Evolutionary conservation across 148 eudicot genomes (phyloP), one percentile per base, ranked within the genome.

Genomic region (Camellia lanceoleosa): DNA sequence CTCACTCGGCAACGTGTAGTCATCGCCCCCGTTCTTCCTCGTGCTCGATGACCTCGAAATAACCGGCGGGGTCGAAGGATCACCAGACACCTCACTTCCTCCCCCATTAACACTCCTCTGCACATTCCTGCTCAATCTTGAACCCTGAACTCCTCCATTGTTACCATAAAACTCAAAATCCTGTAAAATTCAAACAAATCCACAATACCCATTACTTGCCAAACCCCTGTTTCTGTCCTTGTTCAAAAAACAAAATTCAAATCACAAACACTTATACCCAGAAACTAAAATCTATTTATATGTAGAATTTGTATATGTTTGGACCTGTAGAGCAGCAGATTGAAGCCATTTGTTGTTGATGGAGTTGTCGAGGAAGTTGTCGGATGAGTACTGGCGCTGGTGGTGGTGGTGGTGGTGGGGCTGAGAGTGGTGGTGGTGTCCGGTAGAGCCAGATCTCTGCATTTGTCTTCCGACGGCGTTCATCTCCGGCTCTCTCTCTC

Each of bases 331-430:
- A 65, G 83, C 84, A 55, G 89, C 88, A 5, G 92, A 81, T 81
- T 90, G 91, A 82, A 90, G 88, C 95, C 92, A 90, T 63, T 91
- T 91, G 70, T 82, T 85, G 63, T 76, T 85, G 20, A 89, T 82
- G 54, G 88, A 81, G 2, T 76, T 51, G 55, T 89, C 91, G 16
- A 87, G 77, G 76, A 87, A 84, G 72, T 88, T 84, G 54, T 87
- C 90, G n/a, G 87, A 82, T n/a, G 87, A 82, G 63, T 61, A 82
- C 69, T 82, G 91, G 6, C 82, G 84, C 30, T 77, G 88, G 20
- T 79, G 76, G 65, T 80, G 23, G 23, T 23, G 23, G 23, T 23
- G 80, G 5, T 63, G 64, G 7, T 71, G 73, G n/a, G 73, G 79
- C 8, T 68, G 87, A n/a, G 77, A 7, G 52, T 77, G 88, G 20